A percentile compares a stretch with the other conserved stretches of the same genome.
These are phyloP conservation scores for Chytriomyces hyalinus DNA, from an alignment of 192 early-diverging fungal species.

Conservation along the genomic window DNA sequence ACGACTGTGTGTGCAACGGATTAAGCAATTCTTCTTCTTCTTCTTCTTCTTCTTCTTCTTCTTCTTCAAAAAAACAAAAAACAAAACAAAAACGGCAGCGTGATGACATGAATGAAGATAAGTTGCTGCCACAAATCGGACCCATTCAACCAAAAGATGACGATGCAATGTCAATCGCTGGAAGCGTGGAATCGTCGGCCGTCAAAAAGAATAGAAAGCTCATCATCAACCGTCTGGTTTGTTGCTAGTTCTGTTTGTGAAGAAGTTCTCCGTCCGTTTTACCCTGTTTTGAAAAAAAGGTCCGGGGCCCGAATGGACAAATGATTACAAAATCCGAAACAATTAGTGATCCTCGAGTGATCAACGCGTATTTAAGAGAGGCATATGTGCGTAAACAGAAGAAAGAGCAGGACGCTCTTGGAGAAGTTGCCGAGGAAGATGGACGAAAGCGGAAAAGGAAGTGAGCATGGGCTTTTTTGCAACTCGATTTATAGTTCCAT, in stretches of 20 bases:
- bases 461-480: not conserved
- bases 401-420: not conserved
- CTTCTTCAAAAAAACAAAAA: too few relatives aligned
- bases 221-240: conserved; percentile 65
- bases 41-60: too few relatives aligned
- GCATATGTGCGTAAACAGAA: conserved; percentile 74
- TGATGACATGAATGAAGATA: too few relatives aligned
- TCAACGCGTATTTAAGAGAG: conserved; percentile 90
- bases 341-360: conserved; percentile 79
- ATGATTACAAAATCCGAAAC: conserved; percentile 77
- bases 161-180: conserved; percentile 28
- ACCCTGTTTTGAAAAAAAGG: conserved; percentile 25
- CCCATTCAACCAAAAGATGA: conserved; percentile 10
- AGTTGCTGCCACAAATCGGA: too few relatives aligned
- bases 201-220: conserved; percentile 65
- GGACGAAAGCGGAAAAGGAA: conserved; percentile 19
- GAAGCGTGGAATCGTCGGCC: not conserved
- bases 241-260: not conserved
- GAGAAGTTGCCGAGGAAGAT: conserved; percentile 16
- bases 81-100: too few relatives aligned
- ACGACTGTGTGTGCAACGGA: not conserved
- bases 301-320: conserved; percentile 31
- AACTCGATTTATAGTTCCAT: not conserved
- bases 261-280: conserved; percentile 13
- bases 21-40: not conserved